phyloP scores from a whole-genome alignment of 2,329 filamentous ascomycete species.

The Sarocladium kiliense region DNA sequence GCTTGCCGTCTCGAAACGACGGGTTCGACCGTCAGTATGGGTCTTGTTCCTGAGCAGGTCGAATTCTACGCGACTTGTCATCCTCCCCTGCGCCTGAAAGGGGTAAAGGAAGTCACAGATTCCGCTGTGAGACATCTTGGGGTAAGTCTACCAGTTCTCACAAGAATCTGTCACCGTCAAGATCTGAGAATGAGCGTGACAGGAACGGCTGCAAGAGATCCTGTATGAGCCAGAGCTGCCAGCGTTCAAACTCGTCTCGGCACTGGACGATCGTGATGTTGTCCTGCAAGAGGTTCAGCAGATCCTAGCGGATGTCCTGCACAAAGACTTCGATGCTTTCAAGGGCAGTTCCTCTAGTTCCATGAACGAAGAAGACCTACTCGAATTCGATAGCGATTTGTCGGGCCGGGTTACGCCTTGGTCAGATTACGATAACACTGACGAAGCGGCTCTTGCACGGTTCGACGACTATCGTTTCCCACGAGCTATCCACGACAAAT shows the following conservation, averaged over 20 bases:
- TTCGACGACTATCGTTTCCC: background rate
- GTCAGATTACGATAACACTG: conserved; percentile 5
- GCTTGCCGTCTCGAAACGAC: background rate
- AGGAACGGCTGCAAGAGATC: conserved; percentile 19
- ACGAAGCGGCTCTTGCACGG: conserved; percentile 15
- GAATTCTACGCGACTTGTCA: conserved; percentile 31
- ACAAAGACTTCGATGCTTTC: conserved; percentile 14
- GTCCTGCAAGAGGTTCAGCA: conserved; percentile 17
- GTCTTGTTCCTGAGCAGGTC: conserved; percentile 7
- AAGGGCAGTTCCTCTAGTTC: conserved; percentile 10
- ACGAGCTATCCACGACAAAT: background rate
- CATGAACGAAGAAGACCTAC: background rate
- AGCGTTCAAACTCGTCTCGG: conserved; percentile 28
- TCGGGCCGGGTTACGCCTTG: conserved; percentile 13
- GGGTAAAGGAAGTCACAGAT: conserved; percentile 19
- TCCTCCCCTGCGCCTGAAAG: conserved; percentile 25
- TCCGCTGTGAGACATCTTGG: conserved; percentile 9
- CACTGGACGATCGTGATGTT: conserved; percentile 5
- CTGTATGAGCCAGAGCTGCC: conserved; percentile 30
- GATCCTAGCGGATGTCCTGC: conserved; percentile 16
- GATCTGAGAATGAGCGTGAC: background rate
- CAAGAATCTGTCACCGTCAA: background rate
- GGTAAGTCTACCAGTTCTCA: conserved; percentile 12
- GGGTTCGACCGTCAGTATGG: background rate
- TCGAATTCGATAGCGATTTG: conserved; percentile 12